Percentiles rank a stretch among this genome's conserved stretches.
Evolutionary conservation across 208 protist species (phyloP).

Genomic region (Acanthamoeba royreba): DNA sequence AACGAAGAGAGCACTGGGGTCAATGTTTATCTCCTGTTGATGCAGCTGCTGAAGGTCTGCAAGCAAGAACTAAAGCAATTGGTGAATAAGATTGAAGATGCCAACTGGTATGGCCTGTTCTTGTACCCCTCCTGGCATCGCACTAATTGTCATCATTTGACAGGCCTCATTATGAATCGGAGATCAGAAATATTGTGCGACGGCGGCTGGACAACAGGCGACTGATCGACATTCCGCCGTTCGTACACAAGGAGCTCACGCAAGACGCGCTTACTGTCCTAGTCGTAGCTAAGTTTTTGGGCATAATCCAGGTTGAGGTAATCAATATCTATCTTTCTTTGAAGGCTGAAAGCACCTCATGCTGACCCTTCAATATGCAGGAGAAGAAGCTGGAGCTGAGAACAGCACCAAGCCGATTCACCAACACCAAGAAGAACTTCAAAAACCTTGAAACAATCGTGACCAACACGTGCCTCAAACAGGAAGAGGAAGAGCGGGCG

Average conservation of each 20-base stretch:
- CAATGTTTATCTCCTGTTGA: slow-evolving; percentile 22
- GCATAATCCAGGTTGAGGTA: neutral
- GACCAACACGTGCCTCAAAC: neutral
- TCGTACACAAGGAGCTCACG: neutral
- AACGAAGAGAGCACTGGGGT: slow-evolving; percentile 16
- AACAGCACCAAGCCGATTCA: neutral
- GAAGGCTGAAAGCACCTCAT: too few species aligned
- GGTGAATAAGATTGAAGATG: slow-evolving; percentile 11
- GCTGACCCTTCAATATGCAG: neutral
- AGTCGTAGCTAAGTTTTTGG: slow-evolving; percentile 21
- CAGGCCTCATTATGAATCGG: neutral
- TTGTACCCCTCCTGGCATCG: neutral
- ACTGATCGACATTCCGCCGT: slow-evolving; percentile 21
- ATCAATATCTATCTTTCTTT: neutral
- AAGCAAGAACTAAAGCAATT: slow-evolving; percentile 20
- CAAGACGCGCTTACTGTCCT: neutral
- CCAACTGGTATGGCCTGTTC: neutral
- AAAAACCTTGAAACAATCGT: neutral
- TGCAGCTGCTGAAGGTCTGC: slow-evolving; percentile 7
- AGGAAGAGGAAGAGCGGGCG: neutral
- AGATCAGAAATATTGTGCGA: neutral
- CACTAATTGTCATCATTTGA: neutral
- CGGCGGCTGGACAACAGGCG: neutral
- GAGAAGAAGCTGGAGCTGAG: slow-evolving; percentile 33
- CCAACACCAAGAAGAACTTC: neutral